Conservation (phyloP, 352 stramenopile genomes). For the Globisporangium orthogonon region DNA sequence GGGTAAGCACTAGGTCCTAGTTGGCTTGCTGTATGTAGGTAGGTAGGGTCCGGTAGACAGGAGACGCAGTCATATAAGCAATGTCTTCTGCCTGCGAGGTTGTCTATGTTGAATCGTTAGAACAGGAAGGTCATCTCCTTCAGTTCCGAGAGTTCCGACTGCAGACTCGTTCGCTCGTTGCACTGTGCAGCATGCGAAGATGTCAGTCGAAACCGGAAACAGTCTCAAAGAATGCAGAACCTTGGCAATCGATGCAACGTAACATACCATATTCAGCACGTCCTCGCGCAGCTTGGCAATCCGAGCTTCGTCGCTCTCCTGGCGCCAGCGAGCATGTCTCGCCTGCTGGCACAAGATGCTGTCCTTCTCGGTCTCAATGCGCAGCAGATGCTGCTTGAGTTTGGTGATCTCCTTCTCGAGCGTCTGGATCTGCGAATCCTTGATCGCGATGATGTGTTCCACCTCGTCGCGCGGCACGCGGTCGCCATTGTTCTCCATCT, state of each 20-base stretch:
- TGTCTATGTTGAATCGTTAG: neutral
- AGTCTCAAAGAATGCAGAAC: too few relatives aligned
- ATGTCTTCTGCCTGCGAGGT: neutral
- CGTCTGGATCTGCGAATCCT: constrained; percentile 47
- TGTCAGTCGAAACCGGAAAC: neutral
- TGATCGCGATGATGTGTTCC: constrained; percentile 39
- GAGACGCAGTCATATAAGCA: neutral
- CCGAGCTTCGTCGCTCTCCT: constrained; percentile 42
- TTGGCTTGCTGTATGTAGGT: neutral
- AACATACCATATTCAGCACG: constrained; percentile 40
- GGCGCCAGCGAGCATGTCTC: constrained; percentile 29
- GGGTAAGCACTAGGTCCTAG: constrained; percentile 9
- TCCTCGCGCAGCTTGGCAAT: constrained; percentile 50
- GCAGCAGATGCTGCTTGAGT: constrained; percentile 32
- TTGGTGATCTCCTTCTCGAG: constrained; percentile 51
- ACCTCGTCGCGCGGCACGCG: constrained; percentile 30
- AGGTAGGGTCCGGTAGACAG: neutral
- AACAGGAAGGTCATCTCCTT: constrained; percentile 50
- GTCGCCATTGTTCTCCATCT: constrained; percentile 26
- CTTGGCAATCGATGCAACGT: too few relatives aligned
- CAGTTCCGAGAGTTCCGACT: constrained; percentile 47
- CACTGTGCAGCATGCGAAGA: constrained; percentile 23
- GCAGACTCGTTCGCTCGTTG: constrained; percentile 44
- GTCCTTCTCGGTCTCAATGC: constrained; percentile 47
- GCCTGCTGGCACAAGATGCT: constrained; percentile 50